phyloP scores from a whole-genome alignment of 2,329 filamentous ascomycete genomes.

The Stachybotrys elegans region DNA sequence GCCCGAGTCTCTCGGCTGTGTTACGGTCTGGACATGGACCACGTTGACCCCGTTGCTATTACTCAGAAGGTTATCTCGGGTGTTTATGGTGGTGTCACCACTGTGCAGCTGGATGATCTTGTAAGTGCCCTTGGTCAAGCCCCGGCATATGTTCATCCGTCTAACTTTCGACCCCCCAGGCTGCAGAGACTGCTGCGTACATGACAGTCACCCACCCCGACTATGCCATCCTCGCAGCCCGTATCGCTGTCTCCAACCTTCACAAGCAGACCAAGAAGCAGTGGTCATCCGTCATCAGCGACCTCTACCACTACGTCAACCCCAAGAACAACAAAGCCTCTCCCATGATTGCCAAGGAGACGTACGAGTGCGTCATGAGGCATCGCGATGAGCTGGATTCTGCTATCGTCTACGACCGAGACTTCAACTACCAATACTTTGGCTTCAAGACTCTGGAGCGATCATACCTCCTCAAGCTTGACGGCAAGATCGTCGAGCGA shows the following conservation, averaged over 20 bases:
- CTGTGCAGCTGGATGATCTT: conserved; percentile 91
- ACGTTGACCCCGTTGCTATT: conserved; percentile 96
- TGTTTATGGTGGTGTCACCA: conserved; percentile 97
- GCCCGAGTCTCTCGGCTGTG: conserved; percentile 95
- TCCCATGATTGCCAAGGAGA: conserved; percentile 91
- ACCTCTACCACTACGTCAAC: conserved; percentile 95
- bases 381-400: conserved; percentile 97
- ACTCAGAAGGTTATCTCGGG: conserved; percentile 99
- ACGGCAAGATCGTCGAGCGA: conserved; percentile 93
- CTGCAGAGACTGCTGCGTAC: conserved; percentile 97
- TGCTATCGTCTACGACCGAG: conserved; percentile 96
- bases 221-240: conserved; percentile 95
- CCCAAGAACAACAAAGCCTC: conserved; percentile 79
- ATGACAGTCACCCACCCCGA: conserved; percentile 99
- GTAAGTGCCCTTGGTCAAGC: conserved; percentile 49
- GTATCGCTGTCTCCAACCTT: conserved; percentile 97
- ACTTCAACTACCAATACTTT: conserved; percentile 99
- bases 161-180: conserved; percentile 46
- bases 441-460: conserved; percentile 99
- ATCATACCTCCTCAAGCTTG: conserved; percentile 91
- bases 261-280: conserved; percentile 99
- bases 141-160: conserved; percentile 1
- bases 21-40: conserved; percentile 90
- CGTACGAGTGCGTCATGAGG: conserved; percentile 89
- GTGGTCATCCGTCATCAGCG: conserved; percentile 90